Base-by-base conservation (phyloP, 2,329 filamentous ascomycete species). In the Xylaria sp. region DNA sequence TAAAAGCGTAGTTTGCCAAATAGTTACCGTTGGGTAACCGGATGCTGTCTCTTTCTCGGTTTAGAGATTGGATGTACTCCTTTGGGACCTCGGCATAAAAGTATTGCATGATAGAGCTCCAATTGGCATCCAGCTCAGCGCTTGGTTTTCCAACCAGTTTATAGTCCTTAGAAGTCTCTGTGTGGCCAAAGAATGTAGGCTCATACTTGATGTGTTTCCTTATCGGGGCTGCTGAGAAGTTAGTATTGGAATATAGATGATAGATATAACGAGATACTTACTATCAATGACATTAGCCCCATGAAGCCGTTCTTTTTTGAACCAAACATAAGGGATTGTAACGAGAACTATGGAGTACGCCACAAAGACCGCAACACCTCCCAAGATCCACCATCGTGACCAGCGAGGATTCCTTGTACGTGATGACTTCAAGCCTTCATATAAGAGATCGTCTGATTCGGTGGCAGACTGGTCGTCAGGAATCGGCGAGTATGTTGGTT, bases 1-100 rank as follows among this genome's bases (percentile, higher is more conserved):
- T 68, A 29, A 68, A 69, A 19, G 67, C 66, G 47, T 65, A 69
- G 44, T 69, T 69, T n/a, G 67, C 67, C 15, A 69, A 51, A 48
- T 69, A 69, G 17, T 69, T 69, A 0, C 67, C 67, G 25, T 69
- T 69, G 3, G 66, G 66, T 27, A 69, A 35, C 3, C 54, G 62
- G 19, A 69, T 69, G n/a, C 67, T 66, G 13, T 68, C 57, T 41
- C 59, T 68, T 49, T 63, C 61, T 40, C 66, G 55, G 8, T 54
- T 64, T 10, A 69, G 62, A 4, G 63, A 66, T 38, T 68, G 60
- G 53, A 68, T 68, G 31, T 64, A 68, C 53, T 67, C 64, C 29
- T 64, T 60, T 7, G 66, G 65, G 15, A 69, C 63, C 41, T 69
- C 62, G 13, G 64, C 64, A 41, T 68, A 67, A n/a, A 69, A 69